These are phyloP conservation scores for Triticum monococcum DNA, from an alignment of 176 grass and related monocot species.

Conservation along the genomic window DNA sequence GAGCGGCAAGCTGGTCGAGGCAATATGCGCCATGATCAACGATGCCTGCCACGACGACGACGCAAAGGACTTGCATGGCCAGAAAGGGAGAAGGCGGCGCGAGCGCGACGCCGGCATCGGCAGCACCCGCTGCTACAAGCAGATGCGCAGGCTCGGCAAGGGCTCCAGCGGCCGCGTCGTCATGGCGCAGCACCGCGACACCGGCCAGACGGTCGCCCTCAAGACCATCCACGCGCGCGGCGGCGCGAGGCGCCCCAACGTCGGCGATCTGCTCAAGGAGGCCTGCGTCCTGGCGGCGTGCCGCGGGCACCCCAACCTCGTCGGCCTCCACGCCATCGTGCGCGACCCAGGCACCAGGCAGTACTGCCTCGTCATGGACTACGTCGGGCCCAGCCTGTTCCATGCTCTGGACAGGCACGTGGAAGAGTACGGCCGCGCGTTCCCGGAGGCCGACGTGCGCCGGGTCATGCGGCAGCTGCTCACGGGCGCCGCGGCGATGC, in stretches of 20 bases:
- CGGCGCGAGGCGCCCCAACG: background rate
- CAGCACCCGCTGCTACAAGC: slow-evolving; percentile 22
- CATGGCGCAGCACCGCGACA: slow-evolving; percentile 16
- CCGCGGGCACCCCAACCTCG: slow-evolving; percentile 15
- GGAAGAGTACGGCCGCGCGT: background rate
- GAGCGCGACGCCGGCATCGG: background rate
- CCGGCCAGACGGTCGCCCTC: slow-evolving; percentile 32
- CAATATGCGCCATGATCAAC: slow-evolving; percentile 33
- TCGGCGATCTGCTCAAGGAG: background rate
- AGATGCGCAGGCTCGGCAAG: background rate
- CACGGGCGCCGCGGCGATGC: background rate
- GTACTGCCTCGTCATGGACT: slow-evolving; percentile 32
- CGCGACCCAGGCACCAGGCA: background rate
- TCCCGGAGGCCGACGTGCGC: slow-evolving; percentile 22
- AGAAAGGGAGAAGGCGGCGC: background rate
- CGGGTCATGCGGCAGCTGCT: slow-evolving; percentile 32
- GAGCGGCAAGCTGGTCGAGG: background rate
- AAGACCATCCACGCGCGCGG: slow-evolving; percentile 1
- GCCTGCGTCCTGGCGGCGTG: background rate
- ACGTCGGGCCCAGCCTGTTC: slow-evolving; percentile 26
- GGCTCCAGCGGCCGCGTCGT: slow-evolving; percentile 21
- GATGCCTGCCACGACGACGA: background rate
- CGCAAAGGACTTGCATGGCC: background rate
- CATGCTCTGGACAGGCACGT: background rate
- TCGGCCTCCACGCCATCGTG: slow-evolving; percentile 25